Base-by-base conservation (phyloP, 805 yeast genomes). In the Scheffersomyces ergatensis region DNA sequence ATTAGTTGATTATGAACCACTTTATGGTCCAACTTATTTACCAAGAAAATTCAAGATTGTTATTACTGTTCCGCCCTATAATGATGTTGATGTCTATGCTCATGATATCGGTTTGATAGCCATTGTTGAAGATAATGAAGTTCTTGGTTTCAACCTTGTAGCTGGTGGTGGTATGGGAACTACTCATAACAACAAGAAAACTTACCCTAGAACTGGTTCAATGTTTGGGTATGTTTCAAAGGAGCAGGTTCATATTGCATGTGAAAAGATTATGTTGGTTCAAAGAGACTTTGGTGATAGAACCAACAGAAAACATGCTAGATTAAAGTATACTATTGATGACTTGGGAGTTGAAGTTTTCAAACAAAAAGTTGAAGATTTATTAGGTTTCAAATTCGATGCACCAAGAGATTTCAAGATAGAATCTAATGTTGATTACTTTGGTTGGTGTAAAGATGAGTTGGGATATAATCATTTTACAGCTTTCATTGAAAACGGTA, bases 161-260 rank as follows among this genome's bases (percentile, higher is more conserved):
- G 96, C 84, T 49, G 98, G 98, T 65, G 98, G 98, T 71, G 98
- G 98, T 76, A 92, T 92, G 98, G 98, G 98, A 55, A 80, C 95
- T 32, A 92, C 98, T 12, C 98, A 92, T 64, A 92, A 90, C 76
- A 92, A 92, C 72, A 85, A 84, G 58, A 92, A 92, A 76, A 92
- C 98, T 0, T 92, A 92, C 61, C 98, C 98, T 55, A 80, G 98
- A 69, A 80, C 96, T 5, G 98, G 96, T 47, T 83, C 96, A 15
- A 68, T 80, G 65, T 77, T 92, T 50, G 98, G 98, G 20, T 92
- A 70, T 57, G 81, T 83, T 36, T 49, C 79, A 3, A 72, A 72
- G 45, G 90, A 83, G 37, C 78, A 89, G 61, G 75, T 88, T 36
- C 82, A 80, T 46, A 65, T 76, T 38, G 96, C 84, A 16, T 87